These are phyloP conservation scores for Lepiota brunneoincarnata DNA, from an alignment of 768 basidiomycete species.

Conservation along the genomic window DNA sequence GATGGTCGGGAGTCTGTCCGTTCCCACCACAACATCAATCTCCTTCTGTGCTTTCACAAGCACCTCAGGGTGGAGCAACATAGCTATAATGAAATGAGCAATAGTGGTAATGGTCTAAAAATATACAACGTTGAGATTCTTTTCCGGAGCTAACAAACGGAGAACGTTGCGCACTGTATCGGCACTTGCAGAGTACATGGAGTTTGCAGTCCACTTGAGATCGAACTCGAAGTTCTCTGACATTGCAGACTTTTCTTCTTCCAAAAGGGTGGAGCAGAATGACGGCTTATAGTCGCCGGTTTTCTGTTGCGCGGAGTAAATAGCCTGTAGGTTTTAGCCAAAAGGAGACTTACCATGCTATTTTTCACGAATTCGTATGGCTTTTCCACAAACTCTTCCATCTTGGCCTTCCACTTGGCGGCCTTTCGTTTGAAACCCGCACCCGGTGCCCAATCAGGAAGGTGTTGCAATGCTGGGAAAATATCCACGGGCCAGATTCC, in stretches of 20 bases:
- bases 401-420: constrained; percentile 55
- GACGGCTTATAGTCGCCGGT: constrained; percentile 35
- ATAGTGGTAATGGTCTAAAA: constrained; percentile 53
- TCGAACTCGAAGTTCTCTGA: constrained; percentile 57
- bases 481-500: constrained; percentile 53
- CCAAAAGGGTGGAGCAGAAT: constrained; percentile 54
- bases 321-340: background rate
- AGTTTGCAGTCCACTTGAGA: constrained; percentile 80
- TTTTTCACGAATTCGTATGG: constrained; percentile 60
- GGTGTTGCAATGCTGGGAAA: constrained; percentile 45
- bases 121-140: constrained; percentile 3
- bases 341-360: constrained; percentile 44
- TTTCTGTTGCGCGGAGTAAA: constrained; percentile 29
- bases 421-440: constrained; percentile 65
- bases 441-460: constrained; percentile 70
- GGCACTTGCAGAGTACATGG: constrained; percentile 68
- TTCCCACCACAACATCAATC: constrained; percentile 57
- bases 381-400: constrained; percentile 61
- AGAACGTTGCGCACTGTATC: constrained; percentile 49
- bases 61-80: constrained; percentile 58
- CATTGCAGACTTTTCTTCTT: constrained; percentile 36
- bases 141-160: background rate
- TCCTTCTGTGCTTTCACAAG: constrained; percentile 61
- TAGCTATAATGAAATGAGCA: constrained; percentile 63
- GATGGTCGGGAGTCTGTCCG: constrained; percentile 56